These are phyloP conservation scores for Colletotrichum lindemuthianum DNA, from an alignment of 2,329 filamentous ascomycete genomes.

Conservation along the genomic window DNA sequence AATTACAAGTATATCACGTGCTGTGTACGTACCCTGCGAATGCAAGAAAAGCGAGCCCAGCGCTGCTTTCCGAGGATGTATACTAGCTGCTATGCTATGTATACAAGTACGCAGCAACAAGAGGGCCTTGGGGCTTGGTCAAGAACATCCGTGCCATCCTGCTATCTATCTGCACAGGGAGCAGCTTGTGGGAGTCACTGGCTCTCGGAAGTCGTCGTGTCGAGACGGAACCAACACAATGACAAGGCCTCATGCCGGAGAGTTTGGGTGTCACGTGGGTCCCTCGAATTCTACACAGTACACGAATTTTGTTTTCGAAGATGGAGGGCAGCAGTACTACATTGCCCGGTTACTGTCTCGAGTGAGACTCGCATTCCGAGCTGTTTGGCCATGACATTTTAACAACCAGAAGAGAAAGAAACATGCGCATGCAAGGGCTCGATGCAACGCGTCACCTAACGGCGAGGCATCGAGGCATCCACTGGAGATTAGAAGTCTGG, in stretches of 20 bases:
- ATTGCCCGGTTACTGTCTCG: slow-evolving; percentile 2
- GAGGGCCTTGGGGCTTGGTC: no score
- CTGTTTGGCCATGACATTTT: neutral
- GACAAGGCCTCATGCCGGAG: neutral
- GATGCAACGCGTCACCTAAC: neutral
- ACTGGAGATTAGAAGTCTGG: slow-evolving; percentile 21
- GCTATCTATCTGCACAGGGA: no score
- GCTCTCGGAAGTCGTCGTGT: no score
- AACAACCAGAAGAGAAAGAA: no score
- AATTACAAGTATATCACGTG: no score
- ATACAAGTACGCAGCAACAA: no score
- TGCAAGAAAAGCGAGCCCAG: no score
- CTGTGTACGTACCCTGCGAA: no score
- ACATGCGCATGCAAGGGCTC: slow-evolving; percentile 10
- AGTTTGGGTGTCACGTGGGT: slow-evolving; percentile 10
- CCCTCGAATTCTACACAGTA: neutral
- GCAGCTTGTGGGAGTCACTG: no score
- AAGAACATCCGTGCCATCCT: no score
- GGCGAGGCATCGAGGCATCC: slow-evolving; percentile 29
- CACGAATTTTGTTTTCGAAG: neutral
- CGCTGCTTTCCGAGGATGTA: no score
- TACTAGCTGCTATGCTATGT: no score
- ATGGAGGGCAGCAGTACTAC: neutral
- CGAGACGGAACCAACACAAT: neutral
- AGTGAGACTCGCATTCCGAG: slow-evolving; percentile 2